Evolutionary conservation across 257 asterid species (phyloP), one percentile per base, ranked within the genome.

Genomic region (Coffea canephora): DNA sequence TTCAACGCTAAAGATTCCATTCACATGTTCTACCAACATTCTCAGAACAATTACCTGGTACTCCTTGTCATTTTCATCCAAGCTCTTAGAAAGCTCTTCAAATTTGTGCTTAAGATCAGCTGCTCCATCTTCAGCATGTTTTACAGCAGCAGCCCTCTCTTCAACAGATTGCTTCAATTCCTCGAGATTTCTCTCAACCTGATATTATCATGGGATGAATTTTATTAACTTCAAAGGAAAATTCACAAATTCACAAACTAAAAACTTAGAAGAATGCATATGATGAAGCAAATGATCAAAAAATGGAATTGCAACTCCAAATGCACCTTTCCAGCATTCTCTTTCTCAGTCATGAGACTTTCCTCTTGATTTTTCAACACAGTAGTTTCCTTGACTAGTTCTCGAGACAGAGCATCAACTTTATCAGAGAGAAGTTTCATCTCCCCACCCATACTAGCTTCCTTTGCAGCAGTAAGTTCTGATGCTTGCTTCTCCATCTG

Each of bases 381-480:
- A 8, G 99, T 87, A 82, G 93, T 79, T 87, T 92, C 98, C 82
- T 85, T 90, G 86, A 93, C 98, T 84, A 93, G 88, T 82, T 89
- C 90, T 71, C 87, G 87, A 70, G 98, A 92, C 81, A 95, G 94
- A 71, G 83, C 89, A 82, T 95, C 99, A 69, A 89, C 92, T 84
- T 84, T 89, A 18, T 94, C 96, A 19, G 99, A 90, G 79, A 96
- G 86, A 79, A 85, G 41, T 83, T 94, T 96, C 54, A 96, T 80
- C 87, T 96, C 98, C 64, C 99, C 98, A 23, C 96, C 97, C 91
- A 96, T 88, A 79, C 92, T 91, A 73, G 89, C 95, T 67, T 94
- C 97, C 83, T 89, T 96, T 81, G 88, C 90, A 82, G 95, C 91
- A 79, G 80, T 90, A 83, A 96, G 80, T 71, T 90, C 87, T 19